phyloP scores from a whole-genome alignment of 306 rosid genomes.

The Crotalaria pallida region DNA sequence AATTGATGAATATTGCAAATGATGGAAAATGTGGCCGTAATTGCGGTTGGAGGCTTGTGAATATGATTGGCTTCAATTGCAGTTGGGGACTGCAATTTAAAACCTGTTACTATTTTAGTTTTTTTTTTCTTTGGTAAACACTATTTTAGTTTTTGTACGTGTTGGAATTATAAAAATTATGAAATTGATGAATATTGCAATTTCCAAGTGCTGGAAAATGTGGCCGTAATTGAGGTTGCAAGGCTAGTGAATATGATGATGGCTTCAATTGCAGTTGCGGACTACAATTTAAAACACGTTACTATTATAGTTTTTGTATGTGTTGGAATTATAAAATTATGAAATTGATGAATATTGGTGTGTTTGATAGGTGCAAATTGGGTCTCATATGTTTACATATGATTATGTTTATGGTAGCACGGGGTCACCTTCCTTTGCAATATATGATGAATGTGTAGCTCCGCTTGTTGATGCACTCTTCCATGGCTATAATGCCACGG shows the following conservation, averaged over 20 bases:
- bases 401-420: conserved; percentile 66
- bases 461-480: conserved; percentile 84
- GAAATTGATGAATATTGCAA: neutral
- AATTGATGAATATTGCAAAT: neutral
- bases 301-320: neutral
- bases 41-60: too few species aligned
- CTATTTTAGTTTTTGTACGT: neutral
- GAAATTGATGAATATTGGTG: neutral
- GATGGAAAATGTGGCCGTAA: too few species aligned
- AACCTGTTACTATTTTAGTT: too few species aligned
- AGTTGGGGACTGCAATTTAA: too few species aligned
- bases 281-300: too few species aligned
- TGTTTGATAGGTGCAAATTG: conserved; percentile 68
- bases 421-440: conserved; percentile 37
- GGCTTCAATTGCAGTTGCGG: too few species aligned
- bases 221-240: too few species aligned
- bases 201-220: too few species aligned
- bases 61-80: too few species aligned
- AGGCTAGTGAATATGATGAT: too few species aligned
- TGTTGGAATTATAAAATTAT: neutral
- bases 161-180: neutral
- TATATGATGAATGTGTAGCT: conserved; percentile 77
- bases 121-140: too few species aligned
- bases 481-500: conserved; percentile 93
- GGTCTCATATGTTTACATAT: conserved; percentile 80